Evolutionary conservation across 176 grass and related monocot species (phyloP).

Genomic region (Carex pumila): DNA sequence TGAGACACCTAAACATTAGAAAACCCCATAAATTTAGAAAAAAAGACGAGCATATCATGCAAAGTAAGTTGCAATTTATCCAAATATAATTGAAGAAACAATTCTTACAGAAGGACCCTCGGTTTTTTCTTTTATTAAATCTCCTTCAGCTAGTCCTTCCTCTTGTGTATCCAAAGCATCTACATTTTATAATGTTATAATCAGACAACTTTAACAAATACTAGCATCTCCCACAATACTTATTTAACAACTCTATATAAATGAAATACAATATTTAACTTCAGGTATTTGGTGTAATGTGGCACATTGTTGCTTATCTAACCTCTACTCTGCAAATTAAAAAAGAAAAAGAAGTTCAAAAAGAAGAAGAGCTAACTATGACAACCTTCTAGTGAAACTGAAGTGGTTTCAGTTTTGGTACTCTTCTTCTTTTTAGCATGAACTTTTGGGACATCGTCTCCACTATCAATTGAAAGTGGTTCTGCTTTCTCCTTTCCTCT

Average conservation of each 20-base stretch:
- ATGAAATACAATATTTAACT: not conserved
- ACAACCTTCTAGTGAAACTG: conserved; percentile 34
- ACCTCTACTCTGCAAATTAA: not conserved
- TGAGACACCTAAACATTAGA: conserved; percentile 54
- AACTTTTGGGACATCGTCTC: conserved; percentile 25
- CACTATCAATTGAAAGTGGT: conserved; percentile 24
- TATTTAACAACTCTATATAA: conserved; percentile 5
- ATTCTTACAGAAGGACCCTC: not conserved
- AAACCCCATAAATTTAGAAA: conserved; percentile 19
- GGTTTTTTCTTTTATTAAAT: conserved; percentile 4
- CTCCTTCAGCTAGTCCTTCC: conserved; percentile 26
- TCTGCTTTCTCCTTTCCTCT: conserved; percentile 9
- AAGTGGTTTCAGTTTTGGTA: conserved; percentile 22
- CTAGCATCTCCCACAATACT: not conserved
- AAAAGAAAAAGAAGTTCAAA: not conserved
- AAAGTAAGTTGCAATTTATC: not conserved
- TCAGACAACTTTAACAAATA: conserved; percentile 7
- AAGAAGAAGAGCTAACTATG: not conserved
- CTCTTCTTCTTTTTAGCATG: conserved; percentile 18
- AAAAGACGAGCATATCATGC: conserved; percentile 14
- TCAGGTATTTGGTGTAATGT: not conserved
- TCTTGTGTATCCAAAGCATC: conserved; percentile 40
- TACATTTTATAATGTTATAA: conserved; percentile 2
- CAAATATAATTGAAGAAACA: not conserved
- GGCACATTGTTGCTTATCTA: not conserved